Evolutionary conservation across 1,284 basidiomycete genomes (phyloP).

Genomic region (Trichosporon coremiiforme): DNA sequence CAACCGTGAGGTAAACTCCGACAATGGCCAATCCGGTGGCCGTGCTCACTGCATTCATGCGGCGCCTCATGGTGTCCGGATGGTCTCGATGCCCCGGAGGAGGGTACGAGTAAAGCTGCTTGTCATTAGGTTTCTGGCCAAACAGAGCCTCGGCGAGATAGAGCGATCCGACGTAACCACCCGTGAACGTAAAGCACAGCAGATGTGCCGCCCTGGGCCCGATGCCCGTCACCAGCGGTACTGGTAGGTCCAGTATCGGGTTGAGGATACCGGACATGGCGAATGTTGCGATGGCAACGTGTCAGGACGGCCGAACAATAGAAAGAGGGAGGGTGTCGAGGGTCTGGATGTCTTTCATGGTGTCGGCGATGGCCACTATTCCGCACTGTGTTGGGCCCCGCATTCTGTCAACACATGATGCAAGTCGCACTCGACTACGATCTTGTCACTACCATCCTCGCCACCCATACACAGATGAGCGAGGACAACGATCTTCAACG

Average conservation of each 20-base stretch:
- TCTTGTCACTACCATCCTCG: slow-evolving; percentile 9
- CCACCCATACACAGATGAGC: slow-evolving; percentile 28
- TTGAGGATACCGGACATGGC: slow-evolving; percentile 25
- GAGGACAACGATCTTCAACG: slow-evolving; percentile 33
- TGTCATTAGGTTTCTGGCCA: slow-evolving; percentile 19
- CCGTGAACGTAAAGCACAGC: slow-evolving; percentile 52
- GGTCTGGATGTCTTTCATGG: not conserved
- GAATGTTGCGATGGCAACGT: not conserved
- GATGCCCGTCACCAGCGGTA: slow-evolving; percentile 36
- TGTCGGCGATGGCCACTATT: slow-evolving; percentile 11
- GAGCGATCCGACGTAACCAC: slow-evolving; percentile 58
- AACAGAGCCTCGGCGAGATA: slow-evolving; percentile 54
- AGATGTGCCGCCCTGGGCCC: slow-evolving; percentile 39
- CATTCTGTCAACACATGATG: slow-evolving; percentile 10
- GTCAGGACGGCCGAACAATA: slow-evolving; percentile 15
- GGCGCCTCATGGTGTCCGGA: slow-evolving; percentile 49
- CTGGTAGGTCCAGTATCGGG: slow-evolving; percentile 35
- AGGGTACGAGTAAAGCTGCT: slow-evolving; percentile 8
- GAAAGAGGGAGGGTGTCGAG: not conserved
- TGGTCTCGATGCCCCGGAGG: slow-evolving; percentile 51
- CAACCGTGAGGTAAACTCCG: slow-evolving; percentile 42
- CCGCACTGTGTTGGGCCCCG: slow-evolving; percentile 18
- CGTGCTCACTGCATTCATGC: slow-evolving; percentile 50
- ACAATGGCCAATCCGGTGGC: slow-evolving; percentile 45
- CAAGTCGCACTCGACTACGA: slow-evolving; percentile 1